Conservation (phyloP, 73 alveolate species). For the Stentor roeselii region DNA sequence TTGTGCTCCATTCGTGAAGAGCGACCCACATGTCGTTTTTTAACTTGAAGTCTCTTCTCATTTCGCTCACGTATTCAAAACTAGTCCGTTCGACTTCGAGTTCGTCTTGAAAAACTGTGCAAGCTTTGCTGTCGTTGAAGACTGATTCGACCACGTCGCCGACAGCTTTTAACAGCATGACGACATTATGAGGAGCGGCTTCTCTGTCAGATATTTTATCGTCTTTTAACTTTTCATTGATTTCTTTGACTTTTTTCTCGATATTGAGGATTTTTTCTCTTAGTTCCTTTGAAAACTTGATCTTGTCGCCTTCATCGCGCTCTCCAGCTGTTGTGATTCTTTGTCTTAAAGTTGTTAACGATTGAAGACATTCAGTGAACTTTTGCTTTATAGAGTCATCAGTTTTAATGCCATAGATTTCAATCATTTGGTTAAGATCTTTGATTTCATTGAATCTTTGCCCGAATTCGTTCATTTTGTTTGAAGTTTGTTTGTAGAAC, state of each 20-base stretch:
- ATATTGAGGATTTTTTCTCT: constrained; percentile 39
- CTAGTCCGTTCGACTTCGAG: constrained; percentile 66
- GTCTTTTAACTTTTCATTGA: constrained; percentile 31
- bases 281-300: constrained; percentile 51
- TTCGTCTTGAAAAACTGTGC: constrained; percentile 61
- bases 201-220: constrained; percentile 35
- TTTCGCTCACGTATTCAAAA: constrained; percentile 61
- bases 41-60: constrained; percentile 55
- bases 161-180: constrained; percentile 30
- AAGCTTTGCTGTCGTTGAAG: constrained; percentile 60
- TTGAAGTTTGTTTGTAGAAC: constrained; percentile 31
- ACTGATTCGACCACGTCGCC: constrained; percentile 43
- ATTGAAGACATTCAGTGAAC: constrained; percentile 44
- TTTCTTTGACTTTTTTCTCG: constrained; percentile 35
- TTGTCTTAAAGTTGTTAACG: constrained; percentile 40
- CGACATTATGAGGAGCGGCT: constrained; percentile 35
- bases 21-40: constrained; percentile 76
- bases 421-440: constrained; percentile 51
- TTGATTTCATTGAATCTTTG: constrained; percentile 43
- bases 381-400: constrained; percentile 51
- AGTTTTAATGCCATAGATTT: constrained; percentile 42
- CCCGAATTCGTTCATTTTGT: constrained; percentile 35
- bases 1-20: constrained; percentile 61
- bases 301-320: constrained; percentile 57
- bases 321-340: constrained; percentile 54